Evolutionary conservation across 768 basidiomycete genomes (phyloP), one percentile per base, ranked within the genome.

Genomic region (Termitomyces sp.): DNA sequence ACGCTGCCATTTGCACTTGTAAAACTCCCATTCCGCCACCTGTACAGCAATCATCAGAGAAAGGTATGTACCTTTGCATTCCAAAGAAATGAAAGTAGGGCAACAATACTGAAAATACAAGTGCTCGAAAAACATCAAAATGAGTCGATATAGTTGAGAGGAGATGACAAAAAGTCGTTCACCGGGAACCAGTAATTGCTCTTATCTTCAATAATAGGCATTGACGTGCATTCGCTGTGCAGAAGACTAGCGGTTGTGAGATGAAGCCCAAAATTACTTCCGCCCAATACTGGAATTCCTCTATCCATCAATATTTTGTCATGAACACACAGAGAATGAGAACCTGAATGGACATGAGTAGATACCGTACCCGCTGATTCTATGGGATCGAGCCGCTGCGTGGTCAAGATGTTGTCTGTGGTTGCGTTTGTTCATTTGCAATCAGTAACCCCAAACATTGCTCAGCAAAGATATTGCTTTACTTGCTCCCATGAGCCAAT

Each of bases 311-410:
- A 26, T 7, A 35, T 22, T 14, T 33, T 2, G 5, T 30, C 26
- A 11, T 38, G 30, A 24, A 40, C 10, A 32, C 41, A 11, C 22
- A 24, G 11, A 52, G 32, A 43, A 43, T 57, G n/a, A 66, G 30
- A 32, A 71, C 70, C 64, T 20, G 66, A 67, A 62, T 76, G 75
- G 8, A 65, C 67, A 58, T 76, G 75, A 10, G 67, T 63, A 47
- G 73, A 63, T 38, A 74, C 67, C 14, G 52, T 61, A n/a, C 70
- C 66, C 5, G 73, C 67, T 57, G 63, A 68, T n/a, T 73, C 65
- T 22, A 76, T 67, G 16, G 75, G 74, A 62, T 76, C 75, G 6
- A 74, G 60, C 16, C 75, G 66, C 54, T 75, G 72, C 22, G 71
- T 70, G n/a, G 71, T 71, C 57, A 76, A 60, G 32, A 74, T 63